Base-by-base conservation (phyloP, 2,329 filamentous ascomycete genomes). In the Nothopassalora personata region DNA sequence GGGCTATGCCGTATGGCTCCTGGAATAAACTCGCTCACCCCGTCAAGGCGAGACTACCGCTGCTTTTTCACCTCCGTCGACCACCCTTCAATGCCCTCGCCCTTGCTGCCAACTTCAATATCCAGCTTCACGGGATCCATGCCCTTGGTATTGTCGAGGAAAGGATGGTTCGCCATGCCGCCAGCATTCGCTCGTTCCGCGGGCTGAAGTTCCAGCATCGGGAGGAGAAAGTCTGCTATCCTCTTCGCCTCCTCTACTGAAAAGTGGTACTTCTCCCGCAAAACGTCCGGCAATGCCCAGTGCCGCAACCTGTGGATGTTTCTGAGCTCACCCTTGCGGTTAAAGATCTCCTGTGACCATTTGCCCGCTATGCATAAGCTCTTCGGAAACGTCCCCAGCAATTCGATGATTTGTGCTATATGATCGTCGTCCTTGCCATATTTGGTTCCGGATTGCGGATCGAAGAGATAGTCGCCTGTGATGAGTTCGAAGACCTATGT, bases 401-500 rank as follows among this genome's bases (percentile, higher is more conserved):
- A 83, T 75, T 99, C 94, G 73, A 99, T 97, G 69, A 99, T 97
- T 73, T 99, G 94, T 9, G 94, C 94, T 66, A 99, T 97, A 77
- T 99, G 94, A 72, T 99, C 94, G 77, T 99, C 94, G 72, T 99
- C 94, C 78, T 99, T 99, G 72, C 94, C 94, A 75, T 99, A 99
- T 77, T 97, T 97, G 46, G 93, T 97, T 63, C 94, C 94, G 1
- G 93, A 97, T 76, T 99, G 94, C 0, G 94, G 94, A 70, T 99
- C 94, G 75, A 99, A 99, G 47, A 99, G 85, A 72, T 99, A 99
- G 75, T 99, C 94, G 66, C 94, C 94, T 1, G 94, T 99, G 66
- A 99, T 97, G 48, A 99, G 81, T 74, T 99, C 94, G 68, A 99
- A 99, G 15, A 93, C 88, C 93, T 97, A 71, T 8, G 45, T n/a